Evolutionary conservation across 1,139 yeast genomes (phyloP), one percentile per base, ranked within the genome.

Genomic region (Hyphopichia buzzinii): DNA sequence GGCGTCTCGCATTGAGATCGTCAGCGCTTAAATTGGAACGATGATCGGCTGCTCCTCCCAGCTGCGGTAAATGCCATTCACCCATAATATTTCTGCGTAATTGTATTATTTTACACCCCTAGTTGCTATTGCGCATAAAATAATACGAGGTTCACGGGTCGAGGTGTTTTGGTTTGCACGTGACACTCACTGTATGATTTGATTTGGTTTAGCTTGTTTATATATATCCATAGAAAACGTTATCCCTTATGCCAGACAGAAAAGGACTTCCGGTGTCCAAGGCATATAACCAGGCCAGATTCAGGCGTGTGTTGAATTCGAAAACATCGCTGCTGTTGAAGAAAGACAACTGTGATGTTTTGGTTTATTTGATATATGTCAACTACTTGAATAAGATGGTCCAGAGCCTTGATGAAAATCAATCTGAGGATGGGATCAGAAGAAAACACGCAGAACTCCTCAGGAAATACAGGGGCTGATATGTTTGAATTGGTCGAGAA

Each of bases 331-430:
- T 39, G 13, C 37, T 36, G 12, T 37, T 66, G 29, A 62, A 61
- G 41, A 60, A 62, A 19, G 79, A 73, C 42, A 57, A 65, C 26
- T 52, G 69, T 31, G 77, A 71, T 47, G 41, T 76, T 14, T 48
- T 77, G 43, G 50, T 76, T n/a, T 70, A 74, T 39, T 50, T 78
- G 41, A 63, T 77, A 28, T 76, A 76, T 40, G 48, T 74, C 17
- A 61, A 74, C 32, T 78, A 74, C 44, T 37, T 77, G 39, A 60
- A 59, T 34, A 64, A 63, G 13, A 48, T 77, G 31, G 47, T 70
- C 5, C 36, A 42, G 10, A 60, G 61, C 32, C 64, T 74, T 1
- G 53, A 59, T 24, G 48, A 49, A n/a, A 17, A 29, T 29, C 23
- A 17, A 15, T 4, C 25, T 10, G 26, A 26, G 19, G 26, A 19